Base-by-base conservation (phyloP, 73 alveolate species). In the Stentor coeruleus region DNA sequence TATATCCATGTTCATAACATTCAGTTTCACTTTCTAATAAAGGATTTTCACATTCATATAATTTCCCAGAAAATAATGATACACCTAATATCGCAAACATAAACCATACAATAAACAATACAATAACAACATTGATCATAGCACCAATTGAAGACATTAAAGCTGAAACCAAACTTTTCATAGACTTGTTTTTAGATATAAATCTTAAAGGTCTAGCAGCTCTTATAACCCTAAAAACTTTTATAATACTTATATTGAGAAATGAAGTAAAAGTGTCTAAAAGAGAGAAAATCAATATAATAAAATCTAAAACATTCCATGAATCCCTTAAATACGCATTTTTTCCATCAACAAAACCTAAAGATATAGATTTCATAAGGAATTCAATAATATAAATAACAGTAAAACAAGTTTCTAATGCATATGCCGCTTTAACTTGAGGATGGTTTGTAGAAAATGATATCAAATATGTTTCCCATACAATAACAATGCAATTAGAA, bases 261-360 rank as follows among this genome's bases (percentile, higher is more conserved):
- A 81, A 86, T 83, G 42, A 59, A 4, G 84, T 76, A 3, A 83
- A 74, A 3, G 92, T 66, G 88, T 97, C 99, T 40, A 97, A 83
- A 14, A 97, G 57, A 37, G 98, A 89, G 39, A 96, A 87, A 35
- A 91, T 59, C 11, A 95, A 98, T 72, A 97, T 94, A 77, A 97
- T 89, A 92, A 95, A 95, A 90, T 97, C 99, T 35, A 97, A 82
- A 77, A 84, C 75, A 85, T 93, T 93, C 99, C 99, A 96, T 76
- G 91, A 90, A 66, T 66, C 81, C 20, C 81, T 11, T 11, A 66
- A n/a, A n/a, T 66, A 66, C 6, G 81, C n/a, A n/a, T 77, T 77
- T 1, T 66, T 11, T 11, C 59, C 81, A 11, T 11, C 6, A 26
- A 66, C 59, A 6, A 66, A 40, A 35, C 85, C 85, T 20, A 1